Evolutionary conservation across 208 protist species (phyloP), one percentile per base, ranked within the genome.

Genomic region (Baffinella frigidus): DNA sequence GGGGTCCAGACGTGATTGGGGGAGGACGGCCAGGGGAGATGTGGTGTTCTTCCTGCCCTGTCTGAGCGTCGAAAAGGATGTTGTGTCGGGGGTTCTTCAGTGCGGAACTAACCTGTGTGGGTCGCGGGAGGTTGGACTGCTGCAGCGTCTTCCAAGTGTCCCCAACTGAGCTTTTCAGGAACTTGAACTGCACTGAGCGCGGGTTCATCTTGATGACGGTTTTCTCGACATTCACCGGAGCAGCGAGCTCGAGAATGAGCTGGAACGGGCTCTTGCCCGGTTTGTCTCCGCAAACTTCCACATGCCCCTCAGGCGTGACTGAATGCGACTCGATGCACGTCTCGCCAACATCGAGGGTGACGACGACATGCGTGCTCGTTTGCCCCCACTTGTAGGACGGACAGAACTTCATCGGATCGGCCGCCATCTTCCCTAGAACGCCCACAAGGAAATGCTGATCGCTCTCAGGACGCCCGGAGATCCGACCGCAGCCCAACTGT

Each of bases 341-440:
- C 77, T 87, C 77, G 39, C 61, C 61, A 4, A 87, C 77, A 30
- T 87, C 77, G 27, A 87, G 14, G 27, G 80, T 87, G 50, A 90
- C 10, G 20, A 90, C 72, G 33, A 90, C 61, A 35, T 90, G 62
- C 3, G 64, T 43, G 17, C 36, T 11, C 27, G 83, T 90, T 74
- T 90, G 83, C 14, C 83, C 83, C 83, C 83, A 90, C 20, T 72
- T 89, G 45, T 90, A 90, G 24, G 43, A 43, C 30, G 71, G 71
- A 27, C 71, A 80, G 17, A 36, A 80, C 20, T 41, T 50, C n/a
- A n/a, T n/a, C n/a, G n/a, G n/a, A n/a, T n/a, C n/a, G n/a, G n/a
- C n/a, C n/a, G n/a, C n/a, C n/a, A n/a, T n/a, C n/a, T n/a, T n/a
- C n/a, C n/a, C n/a, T n/a, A n/a, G n/a, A n/a, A n/a, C n/a, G n/a